These are phyloP conservation scores for Jatropha curcas DNA, from an alignment of 345 rosid species.

Conservation along the genomic window DNA sequence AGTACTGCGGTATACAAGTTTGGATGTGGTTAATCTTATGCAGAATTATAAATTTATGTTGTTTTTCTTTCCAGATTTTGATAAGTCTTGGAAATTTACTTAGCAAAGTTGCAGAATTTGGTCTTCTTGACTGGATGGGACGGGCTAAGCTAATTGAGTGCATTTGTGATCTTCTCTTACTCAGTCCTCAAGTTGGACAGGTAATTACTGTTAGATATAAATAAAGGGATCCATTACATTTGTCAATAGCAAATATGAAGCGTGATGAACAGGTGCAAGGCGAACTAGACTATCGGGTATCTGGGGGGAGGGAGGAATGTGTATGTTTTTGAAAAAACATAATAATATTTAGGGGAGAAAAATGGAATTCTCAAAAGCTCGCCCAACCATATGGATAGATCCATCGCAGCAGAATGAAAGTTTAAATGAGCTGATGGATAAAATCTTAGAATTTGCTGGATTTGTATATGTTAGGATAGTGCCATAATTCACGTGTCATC, in stretches of 20 bases:
- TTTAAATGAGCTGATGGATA: conserved; percentile 2
- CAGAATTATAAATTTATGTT: conserved; percentile 9
- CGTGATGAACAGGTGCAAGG: background rate
- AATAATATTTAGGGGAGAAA: no score
- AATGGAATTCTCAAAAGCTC: no score
- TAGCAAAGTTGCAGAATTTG: conserved; percentile 65
- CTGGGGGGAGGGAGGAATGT: no score
- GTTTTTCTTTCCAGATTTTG: conserved; percentile 51
- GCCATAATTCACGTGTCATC: background rate
- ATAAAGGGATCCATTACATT: background rate
- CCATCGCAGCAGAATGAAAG: background rate
- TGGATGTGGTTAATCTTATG: background rate
- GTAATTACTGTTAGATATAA: conserved; percentile 36
- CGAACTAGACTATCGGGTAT: no score
- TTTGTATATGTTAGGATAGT: conserved; percentile 2
- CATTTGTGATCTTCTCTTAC: conserved; percentile 64
- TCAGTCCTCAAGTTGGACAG: conserved; percentile 81
- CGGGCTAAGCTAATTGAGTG: conserved; percentile 75
- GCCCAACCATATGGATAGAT: no score
- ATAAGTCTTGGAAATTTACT: conserved; percentile 58
- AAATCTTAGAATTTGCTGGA: background rate
- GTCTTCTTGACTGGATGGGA: conserved; percentile 82
- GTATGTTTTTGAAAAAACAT: no score
- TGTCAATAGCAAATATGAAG: background rate
- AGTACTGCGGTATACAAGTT: background rate